A percentile compares a stretch with the other conserved stretches of the same genome.
These are phyloP conservation scores for Corylus americana DNA, from an alignment of 306 rosid genomes.

Conservation along the genomic window DNA sequence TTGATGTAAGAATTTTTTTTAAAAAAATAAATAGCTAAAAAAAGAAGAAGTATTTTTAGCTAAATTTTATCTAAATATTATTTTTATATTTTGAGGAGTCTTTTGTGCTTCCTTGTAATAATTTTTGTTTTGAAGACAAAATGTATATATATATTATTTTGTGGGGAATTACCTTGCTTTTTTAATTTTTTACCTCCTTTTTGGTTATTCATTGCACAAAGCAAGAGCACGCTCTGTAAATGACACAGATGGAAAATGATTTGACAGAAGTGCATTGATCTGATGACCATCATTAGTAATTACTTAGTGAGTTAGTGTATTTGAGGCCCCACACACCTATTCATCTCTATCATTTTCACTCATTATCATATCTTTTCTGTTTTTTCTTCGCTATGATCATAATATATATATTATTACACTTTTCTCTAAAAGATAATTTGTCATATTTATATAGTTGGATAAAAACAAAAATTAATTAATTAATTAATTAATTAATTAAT, in stretches of 20 bases:
- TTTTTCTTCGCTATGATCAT: not conserved
- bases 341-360: not conserved
- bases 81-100: no score
- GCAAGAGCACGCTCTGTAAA: not conserved
- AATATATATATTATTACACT: not conserved
- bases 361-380: not conserved
- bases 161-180: not conserved
- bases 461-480: no score
- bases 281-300: not conserved
- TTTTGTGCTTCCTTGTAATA: no score
- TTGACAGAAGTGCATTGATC: constrained; percentile 7
- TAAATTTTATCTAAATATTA: no score
- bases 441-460: not conserved
- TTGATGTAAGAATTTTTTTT: no score
- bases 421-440: not conserved
- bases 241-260: constrained; percentile 14
- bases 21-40: no score
- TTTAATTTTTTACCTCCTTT: not conserved
- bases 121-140: no score
- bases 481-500: no score
- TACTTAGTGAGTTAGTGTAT: not conserved
- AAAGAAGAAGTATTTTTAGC: no score
- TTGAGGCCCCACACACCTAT: constrained; percentile 3
- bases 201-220: not conserved
- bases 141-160: no score